These are phyloP conservation scores for Hypoxylon sp. DNA, from an alignment of 2,329 filamentous ascomycete genomes.

Conservation along the genomic window DNA sequence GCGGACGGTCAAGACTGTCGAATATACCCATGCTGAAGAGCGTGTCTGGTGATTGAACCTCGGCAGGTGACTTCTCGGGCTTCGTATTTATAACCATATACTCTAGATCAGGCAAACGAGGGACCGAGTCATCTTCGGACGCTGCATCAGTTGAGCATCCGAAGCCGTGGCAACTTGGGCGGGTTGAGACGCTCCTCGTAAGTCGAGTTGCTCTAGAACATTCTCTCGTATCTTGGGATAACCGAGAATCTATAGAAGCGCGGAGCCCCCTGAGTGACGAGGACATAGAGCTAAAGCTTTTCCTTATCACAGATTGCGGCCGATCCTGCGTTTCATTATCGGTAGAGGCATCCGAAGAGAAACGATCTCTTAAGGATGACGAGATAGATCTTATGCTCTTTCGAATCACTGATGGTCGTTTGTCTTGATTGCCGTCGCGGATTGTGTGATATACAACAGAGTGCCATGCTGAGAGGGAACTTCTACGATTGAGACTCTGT, in stretches of 20 bases:
- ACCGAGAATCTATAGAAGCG: conserved; percentile 30
- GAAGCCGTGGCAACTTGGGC: background rate
- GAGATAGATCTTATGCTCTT: conserved; percentile 38
- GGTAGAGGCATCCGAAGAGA: conserved; percentile 11
- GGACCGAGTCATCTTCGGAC: conserved; percentile 28
- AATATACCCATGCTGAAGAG: conserved; percentile 36
- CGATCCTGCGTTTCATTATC: conserved; percentile 6
- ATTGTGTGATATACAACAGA: background rate
- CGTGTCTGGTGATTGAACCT: conserved; percentile 16
- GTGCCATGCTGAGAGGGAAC: conserved; percentile 11
- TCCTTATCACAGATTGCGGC: conserved; percentile 35
- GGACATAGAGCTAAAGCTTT: conserved; percentile 47
- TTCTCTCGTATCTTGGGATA: conserved; percentile 17
- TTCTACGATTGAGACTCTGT: conserved; percentile 24
- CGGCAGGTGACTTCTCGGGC: background rate
- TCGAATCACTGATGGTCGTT: conserved; percentile 21
- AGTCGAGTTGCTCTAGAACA: conserved; percentile 24
- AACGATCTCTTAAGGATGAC: conserved; percentile 33
- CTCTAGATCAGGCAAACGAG: conserved; percentile 46
- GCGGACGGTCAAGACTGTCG: conserved; percentile 20
- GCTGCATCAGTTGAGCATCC: conserved; percentile 30
- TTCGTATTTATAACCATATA: conserved; percentile 26
- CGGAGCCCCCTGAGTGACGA: conserved; percentile 43
- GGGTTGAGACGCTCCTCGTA: background rate
- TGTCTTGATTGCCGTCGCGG: background rate